Evolutionary conservation across 2,329 filamentous ascomycete genomes (phyloP), one percentile per base, ranked within the genome.

Genomic region (Juglanconis sp.): DNA sequence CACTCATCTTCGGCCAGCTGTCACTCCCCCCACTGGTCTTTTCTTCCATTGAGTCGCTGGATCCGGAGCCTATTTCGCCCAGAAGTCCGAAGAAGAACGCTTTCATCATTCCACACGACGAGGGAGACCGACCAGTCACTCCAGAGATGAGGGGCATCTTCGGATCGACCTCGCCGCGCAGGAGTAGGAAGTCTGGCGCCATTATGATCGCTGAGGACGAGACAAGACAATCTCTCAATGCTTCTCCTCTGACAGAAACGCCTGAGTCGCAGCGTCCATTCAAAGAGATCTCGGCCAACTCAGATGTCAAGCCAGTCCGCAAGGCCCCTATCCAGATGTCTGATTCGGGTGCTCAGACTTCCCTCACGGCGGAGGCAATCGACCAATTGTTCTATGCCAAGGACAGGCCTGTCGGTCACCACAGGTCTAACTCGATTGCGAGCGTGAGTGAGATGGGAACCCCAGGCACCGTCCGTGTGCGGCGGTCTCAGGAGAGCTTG

Each of bases 281-380:
- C 67, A 84, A 79, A 70, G 84, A 87, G 67, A 79, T 89, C 11
- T 85, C 87, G n/a, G 76, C 77, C 57, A 90, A 89, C 68, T 74
- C 79, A 3, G 75, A 72, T 61, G 68, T 73, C 55, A 76, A 75
- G 24, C 68, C 74, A 31, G 53, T 65, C 6, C 78, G 76, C 60
- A 81, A 78, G 68, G 68, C 65, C 30, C 56, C 70, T 30, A 63
- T 76, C 46, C 72, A 76, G 57, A 88, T 81, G 63, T 77, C 80
- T 24, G 91, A 96, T 68, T 88, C 89, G 65, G 85, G 87, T 56
- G 89, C 90, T 13, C 94, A 97, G 75, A 97, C 93, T 31, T 81
- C 88, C 44, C 79, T 97, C 35, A 96, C 92, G n/a, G 85, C 90
- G 0, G 85, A 89, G 53, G 87, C 89, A 59, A 91, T 96, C 64